phyloP scores from a whole-genome alignment of 2,329 filamentous ascomycete species.

The Passalora sequoiae region DNA sequence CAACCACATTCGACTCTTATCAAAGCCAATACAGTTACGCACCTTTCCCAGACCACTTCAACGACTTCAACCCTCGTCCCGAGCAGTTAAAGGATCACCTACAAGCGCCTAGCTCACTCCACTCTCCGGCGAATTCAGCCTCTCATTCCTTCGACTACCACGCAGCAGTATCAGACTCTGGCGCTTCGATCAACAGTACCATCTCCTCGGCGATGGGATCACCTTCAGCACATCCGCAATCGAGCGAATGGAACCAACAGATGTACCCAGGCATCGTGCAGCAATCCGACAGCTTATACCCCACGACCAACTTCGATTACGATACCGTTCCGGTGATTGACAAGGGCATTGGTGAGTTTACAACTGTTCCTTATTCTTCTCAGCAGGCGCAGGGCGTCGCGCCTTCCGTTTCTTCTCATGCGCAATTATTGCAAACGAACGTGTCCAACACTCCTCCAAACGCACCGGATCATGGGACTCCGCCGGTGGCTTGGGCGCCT shows the following conservation, averaged over 20 bases:
- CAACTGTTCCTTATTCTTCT: constrained; percentile 37
- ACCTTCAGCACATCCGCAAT: constrained; percentile 55
- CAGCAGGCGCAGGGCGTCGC: constrained; percentile 21
- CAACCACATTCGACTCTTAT: constrained; percentile 37
- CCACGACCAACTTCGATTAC: constrained; percentile 54
- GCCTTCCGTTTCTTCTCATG: constrained; percentile 12
- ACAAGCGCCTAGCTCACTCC: constrained; percentile 36
- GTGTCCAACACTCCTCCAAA: not conserved
- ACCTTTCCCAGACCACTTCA: constrained; percentile 34
- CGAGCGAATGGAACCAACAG: constrained; percentile 52
- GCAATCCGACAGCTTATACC: constrained; percentile 50
- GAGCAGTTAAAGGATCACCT: constrained; percentile 36
- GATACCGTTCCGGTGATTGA: constrained; percentile 44
- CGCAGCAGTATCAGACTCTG: constrained; percentile 48
- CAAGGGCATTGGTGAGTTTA: constrained; percentile 48
- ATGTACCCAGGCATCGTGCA: constrained; percentile 60
- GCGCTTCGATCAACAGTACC: constrained; percentile 44
- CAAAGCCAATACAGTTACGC: constrained; percentile 32
- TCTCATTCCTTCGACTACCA: constrained; percentile 44
- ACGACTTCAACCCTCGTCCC: constrained; percentile 35
- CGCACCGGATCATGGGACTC: not conserved
- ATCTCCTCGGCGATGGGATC: constrained; percentile 50
- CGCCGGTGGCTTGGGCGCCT: too few species aligned
- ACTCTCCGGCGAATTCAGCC: constrained; percentile 42
- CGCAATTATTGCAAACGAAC: not conserved